Percentiles rank a stretch among this genome's conserved stretches.
Conservation (phyloP, 768 basidiomycete species). For the Hericium alpestre region DNA sequence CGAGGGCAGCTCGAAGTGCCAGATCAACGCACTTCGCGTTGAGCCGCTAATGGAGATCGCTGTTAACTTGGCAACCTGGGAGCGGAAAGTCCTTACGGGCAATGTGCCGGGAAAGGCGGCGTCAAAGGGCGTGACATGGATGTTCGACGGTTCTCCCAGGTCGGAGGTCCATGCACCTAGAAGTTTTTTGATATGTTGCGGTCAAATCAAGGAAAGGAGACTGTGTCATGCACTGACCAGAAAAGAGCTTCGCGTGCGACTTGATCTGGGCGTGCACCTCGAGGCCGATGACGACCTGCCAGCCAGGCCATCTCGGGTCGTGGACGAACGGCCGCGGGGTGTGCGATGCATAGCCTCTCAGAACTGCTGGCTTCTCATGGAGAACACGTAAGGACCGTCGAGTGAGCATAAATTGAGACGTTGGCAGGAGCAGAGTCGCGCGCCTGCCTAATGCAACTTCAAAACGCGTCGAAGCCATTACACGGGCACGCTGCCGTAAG, state of each 20-base stretch:
- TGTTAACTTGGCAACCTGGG: background rate
- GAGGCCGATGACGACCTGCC: slow-evolving; percentile 85
- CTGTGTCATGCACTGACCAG: slow-evolving; percentile 30
- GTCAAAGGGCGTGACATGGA: slow-evolving; percentile 65
- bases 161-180: slow-evolving; percentile 34
- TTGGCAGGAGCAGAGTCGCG: background rate
- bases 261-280: slow-evolving; percentile 95
- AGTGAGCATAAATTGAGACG: slow-evolving; percentile 5
- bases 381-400: background rate
- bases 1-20: slow-evolving; percentile 71
- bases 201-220: background rate
- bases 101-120: slow-evolving; percentile 90
- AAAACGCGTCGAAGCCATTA: background rate
- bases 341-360: background rate
- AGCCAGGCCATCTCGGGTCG: slow-evolving; percentile 61
- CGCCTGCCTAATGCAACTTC: background rate
- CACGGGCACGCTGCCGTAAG: too few relatives aligned
- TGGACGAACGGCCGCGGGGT: slow-evolving; percentile 3
- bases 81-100: slow-evolving; percentile 46
- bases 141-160: slow-evolving; percentile 52
- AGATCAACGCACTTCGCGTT: slow-evolving; percentile 68
- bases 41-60: slow-evolving; percentile 31
- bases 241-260: slow-evolving; percentile 83
- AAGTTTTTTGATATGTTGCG: background rate
- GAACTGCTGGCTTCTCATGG: background rate